Conservation (phyloP, 805 yeast genomes). For the Candida pseudofarinosa region DNA sequence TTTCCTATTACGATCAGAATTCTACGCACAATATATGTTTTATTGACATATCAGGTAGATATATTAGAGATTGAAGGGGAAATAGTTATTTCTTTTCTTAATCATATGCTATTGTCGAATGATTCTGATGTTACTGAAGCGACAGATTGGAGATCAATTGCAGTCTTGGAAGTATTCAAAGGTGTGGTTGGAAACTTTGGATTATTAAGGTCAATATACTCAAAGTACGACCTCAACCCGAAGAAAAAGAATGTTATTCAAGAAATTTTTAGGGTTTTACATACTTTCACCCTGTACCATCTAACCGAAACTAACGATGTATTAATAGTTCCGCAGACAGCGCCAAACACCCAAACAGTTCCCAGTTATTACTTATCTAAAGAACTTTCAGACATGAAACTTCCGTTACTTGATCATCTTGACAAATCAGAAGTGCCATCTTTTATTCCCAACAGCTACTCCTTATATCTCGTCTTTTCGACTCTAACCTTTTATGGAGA, state of each 20-base stretch:
- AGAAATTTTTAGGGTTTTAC: conserved; percentile 43
- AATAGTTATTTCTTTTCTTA: conserved; percentile 69
- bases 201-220: conserved; percentile 49
- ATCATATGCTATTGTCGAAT: conserved; percentile 62
- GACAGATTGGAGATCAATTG: conserved; percentile 62
- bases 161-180: conserved; percentile 70
- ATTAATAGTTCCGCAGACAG: conserved; percentile 12
- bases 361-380: conserved; percentile 28
- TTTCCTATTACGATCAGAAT: conserved; percentile 75
- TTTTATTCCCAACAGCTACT: conserved; percentile 55
- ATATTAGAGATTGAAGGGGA: conserved; percentile 74
- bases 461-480: conserved; percentile 50
- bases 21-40: conserved; percentile 61
- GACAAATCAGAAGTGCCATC: conserved; percentile 80
- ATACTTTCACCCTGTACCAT: conserved; percentile 18
- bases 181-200: conserved; percentile 55
- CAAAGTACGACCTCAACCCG: conserved; percentile 52
- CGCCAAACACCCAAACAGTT: conserved; percentile 9
- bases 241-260: conserved; percentile 58
- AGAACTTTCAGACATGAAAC: conserved; percentile 43
- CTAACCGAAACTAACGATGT: conserved; percentile 15
- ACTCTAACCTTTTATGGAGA: conserved; percentile 58
- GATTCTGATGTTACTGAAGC: conserved; percentile 27
- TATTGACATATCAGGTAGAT: conserved; percentile 54
- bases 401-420: conserved; percentile 65